These are phyloP conservation scores for Areca catechu DNA, from an alignment of 176 grass and related monocot species.

Conservation along the genomic window DNA sequence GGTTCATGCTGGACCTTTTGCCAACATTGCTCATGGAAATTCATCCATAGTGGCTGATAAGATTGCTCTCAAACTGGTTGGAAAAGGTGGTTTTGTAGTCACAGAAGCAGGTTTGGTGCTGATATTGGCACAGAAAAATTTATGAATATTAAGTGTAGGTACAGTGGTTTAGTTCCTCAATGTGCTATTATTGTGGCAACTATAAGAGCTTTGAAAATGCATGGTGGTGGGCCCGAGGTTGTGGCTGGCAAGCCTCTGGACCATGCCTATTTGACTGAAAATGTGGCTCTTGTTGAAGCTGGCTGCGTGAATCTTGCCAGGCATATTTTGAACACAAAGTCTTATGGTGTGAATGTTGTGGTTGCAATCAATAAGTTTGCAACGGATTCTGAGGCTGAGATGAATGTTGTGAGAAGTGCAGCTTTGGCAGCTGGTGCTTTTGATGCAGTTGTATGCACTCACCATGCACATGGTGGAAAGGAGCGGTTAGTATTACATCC, in stretches of 20 bases:
- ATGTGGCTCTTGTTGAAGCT: constrained; percentile 79
- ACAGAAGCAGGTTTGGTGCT: constrained; percentile 95
- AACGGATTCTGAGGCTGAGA: constrained; percentile 82
- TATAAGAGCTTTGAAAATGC: constrained; percentile 96
- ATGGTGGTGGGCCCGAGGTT: constrained; percentile 86
- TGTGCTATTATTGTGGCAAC: constrained; percentile 95
- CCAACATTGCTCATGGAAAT: constrained; percentile 98
- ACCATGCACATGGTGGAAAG: constrained; percentile 98
- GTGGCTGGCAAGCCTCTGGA: constrained; percentile 84
- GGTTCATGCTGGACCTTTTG: constrained; percentile 96
- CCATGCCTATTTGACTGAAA: constrained; percentile 80
- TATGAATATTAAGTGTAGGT: constrained; percentile 98
- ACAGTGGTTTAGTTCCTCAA: constrained; percentile 87
- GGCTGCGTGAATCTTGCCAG: constrained; percentile 82
- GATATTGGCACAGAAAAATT: constrained; percentile 99
- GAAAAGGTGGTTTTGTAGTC: constrained; percentile 89
- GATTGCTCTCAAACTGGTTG: constrained; percentile 90
- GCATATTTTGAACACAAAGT: constrained; percentile 72
- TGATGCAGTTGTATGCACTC: constrained; percentile 72
- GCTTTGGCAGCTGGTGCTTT: constrained; percentile 85
- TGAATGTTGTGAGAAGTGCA: constrained; percentile 49
- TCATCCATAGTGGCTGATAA: constrained; percentile 97
- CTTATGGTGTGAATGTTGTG: constrained; percentile 81
- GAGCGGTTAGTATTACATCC: constrained; percentile 54
- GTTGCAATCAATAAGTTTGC: constrained; percentile 94